These are phyloP conservation scores for Penicillium samsonianum DNA, from an alignment of 495 filamentous ascomycete species.

Conservation along the genomic window DNA sequence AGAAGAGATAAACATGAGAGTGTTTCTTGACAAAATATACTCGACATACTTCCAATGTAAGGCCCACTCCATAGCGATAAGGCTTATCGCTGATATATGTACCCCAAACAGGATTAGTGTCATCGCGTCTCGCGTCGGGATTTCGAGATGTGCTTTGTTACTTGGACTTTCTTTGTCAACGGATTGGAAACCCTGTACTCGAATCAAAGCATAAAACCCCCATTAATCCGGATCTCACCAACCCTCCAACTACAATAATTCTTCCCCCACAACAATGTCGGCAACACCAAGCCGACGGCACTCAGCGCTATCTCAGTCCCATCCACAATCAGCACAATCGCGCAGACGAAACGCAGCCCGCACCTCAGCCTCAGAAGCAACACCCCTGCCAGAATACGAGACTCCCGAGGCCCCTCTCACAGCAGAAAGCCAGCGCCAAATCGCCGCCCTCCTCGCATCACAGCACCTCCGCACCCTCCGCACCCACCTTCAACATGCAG, in stretches of 20 bases:
- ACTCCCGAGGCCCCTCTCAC: conserved; percentile 53
- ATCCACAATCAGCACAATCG: conserved; percentile 17
- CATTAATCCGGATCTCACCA: neutral
- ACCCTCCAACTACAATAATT: neutral
- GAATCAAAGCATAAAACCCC: neutral
- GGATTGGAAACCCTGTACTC: neutral
- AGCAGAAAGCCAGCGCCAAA: conserved; percentile 31
- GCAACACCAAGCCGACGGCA: conserved; percentile 25
- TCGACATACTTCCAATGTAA: neutral
- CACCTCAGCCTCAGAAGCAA: conserved; percentile 10
- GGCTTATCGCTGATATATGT: conserved; percentile 31
- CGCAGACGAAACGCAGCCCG: conserved; percentile 6
- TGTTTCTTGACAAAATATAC: neutral
- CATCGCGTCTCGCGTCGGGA: conserved; percentile 37
- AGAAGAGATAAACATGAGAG: no score
- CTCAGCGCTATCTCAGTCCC: conserved; percentile 18
- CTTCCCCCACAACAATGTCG: conserved; percentile 10
- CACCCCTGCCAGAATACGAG: conserved; percentile 60
- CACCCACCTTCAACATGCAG: conserved; percentile 38
- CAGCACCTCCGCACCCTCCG: conserved; percentile 35
- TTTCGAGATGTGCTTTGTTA: conserved; percentile 18
- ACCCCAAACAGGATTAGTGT: conserved; percentile 37
- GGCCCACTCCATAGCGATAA: conserved; percentile 18
- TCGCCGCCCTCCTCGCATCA: conserved; percentile 36
- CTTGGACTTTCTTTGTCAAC: conserved; percentile 1